Percentiles rank a stretch among this genome's conserved stretches.
These are phyloP conservation scores for Dicorynia guianensis DNA, from an alignment of 306 rosid genomes.

Conservation along the genomic window DNA sequence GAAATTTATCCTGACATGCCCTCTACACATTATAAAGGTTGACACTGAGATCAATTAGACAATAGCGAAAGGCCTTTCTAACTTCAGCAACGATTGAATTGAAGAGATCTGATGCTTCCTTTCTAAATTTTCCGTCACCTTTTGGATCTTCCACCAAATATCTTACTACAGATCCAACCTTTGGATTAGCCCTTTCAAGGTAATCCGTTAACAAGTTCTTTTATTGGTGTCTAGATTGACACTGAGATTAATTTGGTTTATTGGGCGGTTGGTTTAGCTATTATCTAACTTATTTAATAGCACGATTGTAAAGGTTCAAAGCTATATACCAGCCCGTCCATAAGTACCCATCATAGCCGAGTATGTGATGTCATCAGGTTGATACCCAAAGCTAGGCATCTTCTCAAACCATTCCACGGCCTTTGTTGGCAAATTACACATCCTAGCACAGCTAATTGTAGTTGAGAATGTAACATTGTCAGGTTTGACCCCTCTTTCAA, in stretches of 20 bases:
- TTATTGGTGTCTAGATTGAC: slow-evolving; percentile 68
- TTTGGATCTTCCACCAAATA: slow-evolving; percentile 58
- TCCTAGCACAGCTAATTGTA: slow-evolving; percentile 74
- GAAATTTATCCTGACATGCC: too few relatives aligned
- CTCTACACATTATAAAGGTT: slow-evolving; percentile 55
- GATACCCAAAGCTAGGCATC: slow-evolving; percentile 68
- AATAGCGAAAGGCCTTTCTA: slow-evolving; percentile 75
- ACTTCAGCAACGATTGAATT: slow-evolving; percentile 53
- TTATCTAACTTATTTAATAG: too few relatives aligned
- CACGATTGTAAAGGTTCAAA: slow-evolving; percentile 72
- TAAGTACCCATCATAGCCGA: slow-evolving; percentile 74
- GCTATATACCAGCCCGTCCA: slow-evolving; percentile 83
- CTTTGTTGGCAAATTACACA: slow-evolving; percentile 54
- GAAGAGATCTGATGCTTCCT: slow-evolving; percentile 69
- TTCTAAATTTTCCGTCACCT: slow-evolving; percentile 54
- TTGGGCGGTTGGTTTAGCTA: too few relatives aligned
- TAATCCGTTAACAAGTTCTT: slow-evolving; percentile 68
- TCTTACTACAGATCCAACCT: slow-evolving; percentile 66
- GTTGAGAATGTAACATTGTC: slow-evolving; percentile 70
- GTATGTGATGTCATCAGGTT: slow-evolving; percentile 64
- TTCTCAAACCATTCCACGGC: slow-evolving; percentile 89
- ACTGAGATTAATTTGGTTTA: too few relatives aligned
- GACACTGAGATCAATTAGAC: slow-evolving; percentile 82
- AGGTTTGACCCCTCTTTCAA: slow-evolving; percentile 71
- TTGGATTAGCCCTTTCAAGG: slow-evolving; percentile 68